Percentiles rank a stretch among this genome's conserved stretches.
Evolutionary conservation across 345 rosid species (phyloP).

Genomic region (Melaleuca quinquenervia): DNA sequence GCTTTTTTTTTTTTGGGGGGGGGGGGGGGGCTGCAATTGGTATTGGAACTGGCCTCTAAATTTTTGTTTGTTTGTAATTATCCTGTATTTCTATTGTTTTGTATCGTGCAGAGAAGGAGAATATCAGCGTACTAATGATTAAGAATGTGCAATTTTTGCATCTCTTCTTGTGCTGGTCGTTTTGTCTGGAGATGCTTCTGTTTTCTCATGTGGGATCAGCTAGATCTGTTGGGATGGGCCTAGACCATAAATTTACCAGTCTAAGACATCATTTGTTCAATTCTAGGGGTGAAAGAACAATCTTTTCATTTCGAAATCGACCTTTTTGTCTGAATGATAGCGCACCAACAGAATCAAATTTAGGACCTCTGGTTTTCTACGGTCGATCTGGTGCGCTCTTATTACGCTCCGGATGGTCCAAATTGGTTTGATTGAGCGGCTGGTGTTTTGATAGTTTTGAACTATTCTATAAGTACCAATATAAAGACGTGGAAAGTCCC

Average conservation of each 20-base stretch:
- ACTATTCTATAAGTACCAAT: neutral
- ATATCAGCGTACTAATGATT: neutral
- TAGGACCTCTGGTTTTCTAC: neutral
- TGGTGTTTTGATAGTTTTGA: neutral
- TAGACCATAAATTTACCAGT: neutral
- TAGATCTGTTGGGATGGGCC: neutral
- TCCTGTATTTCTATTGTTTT: neutral
- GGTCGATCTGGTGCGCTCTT: neutral
- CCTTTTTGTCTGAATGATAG: too few species aligned
- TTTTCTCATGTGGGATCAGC: neutral
- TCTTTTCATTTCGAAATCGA: too few species aligned
- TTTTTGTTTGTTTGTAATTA: neutral
- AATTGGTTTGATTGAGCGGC: neutral
- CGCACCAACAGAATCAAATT: neutral
- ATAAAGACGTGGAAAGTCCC: neutral
- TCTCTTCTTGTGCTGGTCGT: neutral
- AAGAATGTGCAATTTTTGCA: neutral
- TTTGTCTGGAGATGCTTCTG: neutral
- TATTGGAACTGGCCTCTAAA: neutral
- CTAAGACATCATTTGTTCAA: neutral
- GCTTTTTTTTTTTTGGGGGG: neutral
- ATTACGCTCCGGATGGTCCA: too few species aligned
- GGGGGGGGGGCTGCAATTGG: neutral
- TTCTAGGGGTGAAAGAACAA: neutral
- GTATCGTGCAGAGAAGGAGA: neutral